A percentile compares a stretch with the other conserved stretches of the same genome.
phyloP scores from a whole-genome alignment of 2,329 filamentous ascomycete genomes.

The Clarireedia sp. region DNA sequence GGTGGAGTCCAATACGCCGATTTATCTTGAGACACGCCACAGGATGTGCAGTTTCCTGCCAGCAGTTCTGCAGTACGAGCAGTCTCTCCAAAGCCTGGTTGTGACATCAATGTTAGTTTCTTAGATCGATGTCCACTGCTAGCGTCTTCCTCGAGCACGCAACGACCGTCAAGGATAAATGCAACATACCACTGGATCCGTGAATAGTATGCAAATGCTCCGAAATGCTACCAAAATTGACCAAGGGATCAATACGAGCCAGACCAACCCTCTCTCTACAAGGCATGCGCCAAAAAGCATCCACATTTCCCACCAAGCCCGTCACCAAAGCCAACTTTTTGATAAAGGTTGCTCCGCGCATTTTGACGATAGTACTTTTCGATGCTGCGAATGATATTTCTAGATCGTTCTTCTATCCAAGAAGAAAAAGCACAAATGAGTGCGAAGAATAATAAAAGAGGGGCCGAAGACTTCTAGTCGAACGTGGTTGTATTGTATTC shows the following conservation, averaged over 20 bases:
- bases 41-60: constrained; percentile 56
- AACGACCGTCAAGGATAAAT: constrained; percentile 9
- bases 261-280: constrained; percentile 64
- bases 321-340: not conserved
- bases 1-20: constrained; percentile 64
- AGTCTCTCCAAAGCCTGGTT: constrained; percentile 55
- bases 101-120: too few species aligned
- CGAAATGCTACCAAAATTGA: constrained; percentile 48
- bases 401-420: not conserved
- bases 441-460: not conserved
- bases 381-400: not conserved
- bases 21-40: constrained; percentile 51
- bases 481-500: too few species aligned
- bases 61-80: constrained; percentile 47
- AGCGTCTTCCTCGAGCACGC: not conserved
- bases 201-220: constrained; percentile 68
- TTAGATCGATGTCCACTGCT: constrained; percentile 10
- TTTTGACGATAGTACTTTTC: not conserved
- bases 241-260: constrained; percentile 69
- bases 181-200: constrained; percentile 62
- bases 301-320: constrained; percentile 24
- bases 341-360: constrained; percentile 1
- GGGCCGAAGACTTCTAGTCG: too few species aligned
- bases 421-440: not conserved
- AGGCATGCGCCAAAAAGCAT: constrained; percentile 85